Conservation (phyloP, 1,284 basidiomycete genomes). For the Agaricales sp. region DNA sequence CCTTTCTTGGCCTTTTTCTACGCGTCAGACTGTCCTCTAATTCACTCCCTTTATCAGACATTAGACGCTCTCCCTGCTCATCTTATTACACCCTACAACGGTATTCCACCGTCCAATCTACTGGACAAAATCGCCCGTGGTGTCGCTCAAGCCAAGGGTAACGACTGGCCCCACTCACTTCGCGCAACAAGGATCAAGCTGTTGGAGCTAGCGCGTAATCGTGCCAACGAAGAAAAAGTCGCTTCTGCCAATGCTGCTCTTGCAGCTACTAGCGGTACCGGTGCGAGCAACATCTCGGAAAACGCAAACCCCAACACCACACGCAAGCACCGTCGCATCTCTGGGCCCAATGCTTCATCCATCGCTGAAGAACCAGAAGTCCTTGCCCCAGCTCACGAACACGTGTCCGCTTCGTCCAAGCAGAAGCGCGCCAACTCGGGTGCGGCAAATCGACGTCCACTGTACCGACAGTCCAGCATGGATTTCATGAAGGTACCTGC, state of each 20-base stretch:
- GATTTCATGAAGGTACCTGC: conserved; percentile 65
- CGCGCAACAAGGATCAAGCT: conserved; percentile 72
- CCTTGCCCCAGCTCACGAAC: too few relatives aligned
- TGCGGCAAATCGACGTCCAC: conserved; percentile 32
- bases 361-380: conserved; percentile 28
- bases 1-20: not conserved
- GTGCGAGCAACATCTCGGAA: conserved; percentile 18
- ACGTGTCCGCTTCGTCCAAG: too few relatives aligned
- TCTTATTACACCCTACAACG: conserved; percentile 72
- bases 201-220: conserved; percentile 56
- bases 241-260: too few relatives aligned
- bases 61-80: conserved; percentile 74
- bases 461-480: conserved; percentile 77
- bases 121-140: conserved; percentile 75
- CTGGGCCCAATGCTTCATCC: too few relatives aligned
- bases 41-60: conserved; percentile 34
- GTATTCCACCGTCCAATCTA: conserved; percentile 71
- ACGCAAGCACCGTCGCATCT: too few relatives aligned
- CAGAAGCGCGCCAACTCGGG: conserved; percentile 4
- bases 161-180: conserved; percentile 71
- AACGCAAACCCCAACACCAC: too few relatives aligned
- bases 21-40: too few relatives aligned
- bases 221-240: conserved; percentile 42
- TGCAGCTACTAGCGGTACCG: too few relatives aligned
- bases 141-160: conserved; percentile 57